Evolutionary conservation across 257 asterid genomes (phyloP), one percentile per base, ranked within the genome.

Genomic region (Sherardia arvensis): DNA sequence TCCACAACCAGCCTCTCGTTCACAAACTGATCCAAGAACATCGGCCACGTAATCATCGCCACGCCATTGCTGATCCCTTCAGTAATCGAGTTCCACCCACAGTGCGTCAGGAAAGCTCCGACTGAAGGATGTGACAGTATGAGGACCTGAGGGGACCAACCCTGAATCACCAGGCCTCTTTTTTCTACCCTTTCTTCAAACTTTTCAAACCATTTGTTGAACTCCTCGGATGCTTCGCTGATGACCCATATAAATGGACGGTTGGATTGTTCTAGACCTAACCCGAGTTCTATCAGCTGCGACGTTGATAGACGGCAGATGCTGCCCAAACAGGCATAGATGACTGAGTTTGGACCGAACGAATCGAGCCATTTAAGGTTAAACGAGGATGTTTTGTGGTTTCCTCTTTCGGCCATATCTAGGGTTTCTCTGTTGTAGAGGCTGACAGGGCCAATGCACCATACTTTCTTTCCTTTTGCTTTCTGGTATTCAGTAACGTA

Each of bases 31-130:
- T 87, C 95, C 0, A 79, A 80, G 14, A 74, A 81, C 4, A 72
- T 26, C 0, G 93, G 93, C 88, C 86, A 80, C 1, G 95, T 87
- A 25, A 81, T 61, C 85, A 87, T 51, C 0, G 87, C 81, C 49
- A 85, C 21, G 4, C 90, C 88, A 0, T 78, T 71, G 6, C 78
- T 56, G 14, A 83, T 66, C 1, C 81, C 95, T 74, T 87, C 95
- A 0, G 82, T 61, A 0, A 71, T 65, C 25, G 95, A 86, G 58
- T 84, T 84, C 95, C 95, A 84, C 15, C 89, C 89, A 14, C 92
- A 82, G 10, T 87, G 95, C 3, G 92, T 84, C 18, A 84, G 1
- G 72, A 84, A 84, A 2, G 74, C 84, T 54, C 86, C 91, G 1
- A 82, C 56, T 0, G 91, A 78, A 7, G 74, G 72, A 45, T 84